Percentiles rank a stretch among this genome's conserved stretches.
phyloP scores from a whole-genome alignment of 495 filamentous ascomycete genomes.

The Poronia punctata region DNA sequence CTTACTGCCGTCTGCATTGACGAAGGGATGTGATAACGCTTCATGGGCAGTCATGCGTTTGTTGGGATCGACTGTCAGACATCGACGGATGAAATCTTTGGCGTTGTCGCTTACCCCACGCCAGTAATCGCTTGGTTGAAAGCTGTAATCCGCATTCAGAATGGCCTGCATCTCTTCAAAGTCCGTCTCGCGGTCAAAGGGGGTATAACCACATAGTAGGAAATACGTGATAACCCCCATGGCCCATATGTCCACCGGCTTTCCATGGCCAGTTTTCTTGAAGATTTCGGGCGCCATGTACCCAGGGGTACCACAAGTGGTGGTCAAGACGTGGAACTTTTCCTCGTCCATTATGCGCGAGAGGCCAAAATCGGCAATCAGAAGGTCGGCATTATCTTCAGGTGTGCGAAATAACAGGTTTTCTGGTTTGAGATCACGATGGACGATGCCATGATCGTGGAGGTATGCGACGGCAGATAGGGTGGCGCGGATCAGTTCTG shows the following conservation, averaged over 20 bases:
- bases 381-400: conserved; percentile 76
- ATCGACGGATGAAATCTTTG: conserved; percentile 76
- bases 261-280: conserved; percentile 80
- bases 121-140: conserved; percentile 96
- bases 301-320: conserved; percentile 93
- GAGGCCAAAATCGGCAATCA: conserved; percentile 95
- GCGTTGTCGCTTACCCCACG: conserved; percentile 78
- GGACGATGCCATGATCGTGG: conserved; percentile 96
- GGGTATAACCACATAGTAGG: conserved; percentile 94
- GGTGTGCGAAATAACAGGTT: conserved; percentile 74
- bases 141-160: conserved; percentile 89
- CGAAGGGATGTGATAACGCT: conserved; percentile 83
- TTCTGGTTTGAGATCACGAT: conserved; percentile 73
- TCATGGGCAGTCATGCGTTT: conserved; percentile 91
- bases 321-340: conserved; percentile 95
- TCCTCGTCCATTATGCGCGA: conserved; percentile 98
- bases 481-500: conserved; percentile 88
- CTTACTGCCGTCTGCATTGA: conserved; percentile 27
- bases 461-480: conserved; percentile 97
- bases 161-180: conserved; percentile 99
- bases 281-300: conserved; percentile 98
- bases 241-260: conserved; percentile 92
- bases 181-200: conserved; percentile 95
- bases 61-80: conserved; percentile 80
- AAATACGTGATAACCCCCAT: conserved; percentile 97